Evolutionary conservation across 148 eudicot species (phyloP), one percentile per base, ranked within the genome.

Genomic region (Vaccinium myrtillus): DNA sequence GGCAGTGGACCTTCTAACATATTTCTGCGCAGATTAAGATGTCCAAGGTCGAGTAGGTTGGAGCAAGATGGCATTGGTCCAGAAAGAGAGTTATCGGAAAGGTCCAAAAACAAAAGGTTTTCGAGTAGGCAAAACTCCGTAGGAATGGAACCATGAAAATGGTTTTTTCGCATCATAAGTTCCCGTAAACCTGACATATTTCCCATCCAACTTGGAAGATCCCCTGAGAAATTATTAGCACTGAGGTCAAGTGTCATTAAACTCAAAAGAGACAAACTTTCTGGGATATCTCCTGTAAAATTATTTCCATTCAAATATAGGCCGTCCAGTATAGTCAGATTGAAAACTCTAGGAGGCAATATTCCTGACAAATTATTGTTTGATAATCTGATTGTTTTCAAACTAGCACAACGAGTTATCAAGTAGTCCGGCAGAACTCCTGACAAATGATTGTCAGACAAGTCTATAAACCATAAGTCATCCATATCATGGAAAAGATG

Each of bases 401-500:
- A 54, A 21, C 8, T 0, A 48, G 23, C 1, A 14, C 46, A 30
- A 15, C 23, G 8, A 1, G 13, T n/a, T 4, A 36, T 18, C 4
- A 77, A 6, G 8, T 25, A 36, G 5, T 54, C 23, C 1, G 81
- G 67, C 15, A 55, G 27, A 0, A 1, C 13, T 56, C 81, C 81
- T 16, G 81, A 79, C 48, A 79, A 32, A 30, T 3, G 8, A 18
- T 79, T 79, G 67, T 79, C 32, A 16, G 81, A 79, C 61, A 79
- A 56, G 65, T 79, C 81, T 32, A 79, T 9, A 54, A 30, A 0
- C 81, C 23, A 2, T 56, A 79, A 79, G 36, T 18, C 12, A 25
- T 8, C 5, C 43, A 54, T 12, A 54, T 78, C 81, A 67, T 23
- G 58, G 25, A 81, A 67, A n/a, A 32, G 16, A 65, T 30, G 11